A percentile compares a stretch with the other conserved stretches of the same genome.
Conservation (phyloP, 2,329 filamentous ascomycete species). For the Colletotrichum agaves region DNA sequence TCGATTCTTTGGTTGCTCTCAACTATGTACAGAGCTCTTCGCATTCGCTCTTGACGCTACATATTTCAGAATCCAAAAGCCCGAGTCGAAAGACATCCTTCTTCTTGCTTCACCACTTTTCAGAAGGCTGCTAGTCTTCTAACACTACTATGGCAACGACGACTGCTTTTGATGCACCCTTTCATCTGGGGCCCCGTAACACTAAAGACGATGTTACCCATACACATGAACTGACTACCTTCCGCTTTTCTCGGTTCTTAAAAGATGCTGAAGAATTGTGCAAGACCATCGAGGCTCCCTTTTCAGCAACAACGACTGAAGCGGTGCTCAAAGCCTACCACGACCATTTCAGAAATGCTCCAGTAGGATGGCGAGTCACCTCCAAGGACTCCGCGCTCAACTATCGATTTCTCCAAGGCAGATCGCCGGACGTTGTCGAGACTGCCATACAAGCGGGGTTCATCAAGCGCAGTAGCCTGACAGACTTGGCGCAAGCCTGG, state of each 20-base stretch:
- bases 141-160: too few species aligned
- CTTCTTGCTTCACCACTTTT: too few species aligned
- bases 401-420: not conserved
- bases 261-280: not conserved
- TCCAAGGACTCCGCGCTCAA: constrained; percentile 1
- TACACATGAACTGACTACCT: too few species aligned
- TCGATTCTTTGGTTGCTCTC: too few species aligned
- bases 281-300: not conserved
- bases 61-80: too few species aligned
- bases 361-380: constrained; percentile 6
- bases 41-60: too few species aligned
- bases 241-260: not conserved
- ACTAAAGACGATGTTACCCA: too few species aligned
- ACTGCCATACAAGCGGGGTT: not conserved
- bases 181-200: too few species aligned
- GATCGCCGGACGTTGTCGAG: not conserved
- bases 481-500: not conserved
- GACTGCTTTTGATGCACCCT: too few species aligned
- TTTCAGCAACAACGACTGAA: not conserved
- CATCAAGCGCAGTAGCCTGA: not conserved
- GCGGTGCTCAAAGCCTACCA: not conserved
- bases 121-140: too few species aligned
- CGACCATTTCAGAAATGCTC: not conserved
- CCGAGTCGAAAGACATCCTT: too few species aligned
- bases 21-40: too few species aligned